These are phyloP conservation scores for Quaeritorhiza haematococci DNA, from an alignment of 371 early-diverging fungal species.

Conservation along the genomic window DNA sequence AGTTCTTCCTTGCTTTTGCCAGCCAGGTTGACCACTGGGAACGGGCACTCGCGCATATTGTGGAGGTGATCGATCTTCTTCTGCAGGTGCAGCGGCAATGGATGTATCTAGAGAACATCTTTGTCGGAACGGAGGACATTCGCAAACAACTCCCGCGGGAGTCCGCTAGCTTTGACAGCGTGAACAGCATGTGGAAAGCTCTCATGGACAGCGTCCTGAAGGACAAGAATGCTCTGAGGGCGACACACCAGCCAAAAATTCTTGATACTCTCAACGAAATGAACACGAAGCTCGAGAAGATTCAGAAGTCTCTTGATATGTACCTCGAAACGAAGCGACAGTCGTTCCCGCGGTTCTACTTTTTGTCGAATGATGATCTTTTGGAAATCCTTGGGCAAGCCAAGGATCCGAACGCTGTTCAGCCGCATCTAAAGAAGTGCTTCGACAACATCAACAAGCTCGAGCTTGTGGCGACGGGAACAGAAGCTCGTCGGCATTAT, in stretches of 20 bases:
- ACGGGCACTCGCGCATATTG: conserved; percentile 37
- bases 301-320: conserved; percentile 54
- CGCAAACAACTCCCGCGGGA: conserved; percentile 54
- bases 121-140: conserved; percentile 54
- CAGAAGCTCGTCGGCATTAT: conserved; percentile 38
- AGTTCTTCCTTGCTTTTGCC: conserved; percentile 47
- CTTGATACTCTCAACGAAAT: conserved; percentile 41
- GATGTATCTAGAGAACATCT: conserved; percentile 57
- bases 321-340: conserved; percentile 51
- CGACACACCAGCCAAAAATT: conserved; percentile 35
- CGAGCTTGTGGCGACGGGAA: conserved; percentile 37
- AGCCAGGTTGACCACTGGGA: conserved; percentile 51
- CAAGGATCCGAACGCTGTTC: conserved; percentile 50
- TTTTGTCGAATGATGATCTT: conserved; percentile 51
- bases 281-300: conserved; percentile 49
- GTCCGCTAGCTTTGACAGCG: conserved; percentile 44
- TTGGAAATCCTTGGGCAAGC: conserved; percentile 50
- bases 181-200: conserved; percentile 37
- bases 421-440: conserved; percentile 54
- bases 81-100: conserved; percentile 50
- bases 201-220: conserved; percentile 30
- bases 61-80: conserved; percentile 46
- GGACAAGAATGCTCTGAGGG: conserved; percentile 34
- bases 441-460: conserved; percentile 50
- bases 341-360: conserved; percentile 54